phyloP scores from a whole-genome alignment of 305 asterid genomes.

The Fraxinus floribunda region DNA sequence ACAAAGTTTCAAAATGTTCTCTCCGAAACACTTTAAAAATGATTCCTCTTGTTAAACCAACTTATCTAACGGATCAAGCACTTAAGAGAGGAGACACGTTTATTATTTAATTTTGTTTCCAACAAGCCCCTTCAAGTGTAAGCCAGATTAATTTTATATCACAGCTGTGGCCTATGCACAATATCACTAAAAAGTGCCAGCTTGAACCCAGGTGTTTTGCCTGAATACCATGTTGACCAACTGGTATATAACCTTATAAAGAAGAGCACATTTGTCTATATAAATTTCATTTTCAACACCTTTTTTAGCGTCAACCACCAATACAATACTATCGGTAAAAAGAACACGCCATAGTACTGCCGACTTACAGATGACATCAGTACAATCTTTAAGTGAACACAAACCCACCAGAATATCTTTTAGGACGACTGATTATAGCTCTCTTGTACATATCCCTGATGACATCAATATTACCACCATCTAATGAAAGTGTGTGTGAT shows the following conservation, averaged over 20 bases:
- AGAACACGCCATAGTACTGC: neutral
- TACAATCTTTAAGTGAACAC: neutral
- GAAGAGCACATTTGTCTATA: neutral
- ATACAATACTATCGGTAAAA: neutral
- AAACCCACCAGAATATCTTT: neutral
- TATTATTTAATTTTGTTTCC: neutral
- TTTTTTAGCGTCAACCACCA: neutral
- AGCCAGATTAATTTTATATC: neutral
- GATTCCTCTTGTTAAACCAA: neutral
- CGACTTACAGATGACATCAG: neutral
- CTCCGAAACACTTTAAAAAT: neutral
- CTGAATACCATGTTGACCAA: slow-evolving; percentile 1
- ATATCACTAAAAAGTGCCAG: neutral
- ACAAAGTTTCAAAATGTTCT: neutral
- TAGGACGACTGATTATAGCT: slow-evolving; percentile 6
- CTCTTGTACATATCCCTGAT: neutral
- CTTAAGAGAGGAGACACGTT: neutral
- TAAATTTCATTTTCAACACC: neutral
- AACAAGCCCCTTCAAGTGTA: neutral
- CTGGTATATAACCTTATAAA: neutral
- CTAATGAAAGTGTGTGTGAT: neutral
- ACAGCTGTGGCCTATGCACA: neutral
- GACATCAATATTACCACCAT: neutral
- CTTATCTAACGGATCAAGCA: neutral
- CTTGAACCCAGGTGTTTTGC: neutral